Percentiles rank a stretch among this genome's conserved stretches.
Conservation (phyloP, 805 yeast species). For the Lachancea nothofagi region DNA sequence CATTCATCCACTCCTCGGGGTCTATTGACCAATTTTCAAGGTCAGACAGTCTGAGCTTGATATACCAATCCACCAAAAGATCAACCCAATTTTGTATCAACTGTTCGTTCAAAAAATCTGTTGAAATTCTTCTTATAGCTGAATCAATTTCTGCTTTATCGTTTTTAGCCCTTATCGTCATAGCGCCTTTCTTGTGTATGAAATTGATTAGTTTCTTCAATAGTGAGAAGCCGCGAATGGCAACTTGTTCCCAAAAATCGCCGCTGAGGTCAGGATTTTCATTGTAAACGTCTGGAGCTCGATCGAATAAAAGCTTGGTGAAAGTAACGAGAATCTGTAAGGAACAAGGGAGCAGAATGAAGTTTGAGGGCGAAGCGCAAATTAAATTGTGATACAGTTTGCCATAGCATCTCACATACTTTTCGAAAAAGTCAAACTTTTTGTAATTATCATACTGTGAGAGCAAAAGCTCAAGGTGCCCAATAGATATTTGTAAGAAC, state of each 20-base stretch:
- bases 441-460: constrained; percentile 45
- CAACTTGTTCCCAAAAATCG: constrained; percentile 68
- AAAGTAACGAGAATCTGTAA: constrained; percentile 56
- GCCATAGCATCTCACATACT: constrained; percentile 67
- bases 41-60: constrained; percentile 68
- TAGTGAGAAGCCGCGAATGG: constrained; percentile 59
- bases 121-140: constrained; percentile 49
- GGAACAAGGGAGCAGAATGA: constrained; percentile 62
- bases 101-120: constrained; percentile 53
- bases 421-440: constrained; percentile 45
- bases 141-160: constrained; percentile 58
- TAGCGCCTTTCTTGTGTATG: constrained; percentile 60
- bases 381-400: constrained; percentile 64
- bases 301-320: constrained; percentile 53
- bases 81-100: constrained; percentile 57
- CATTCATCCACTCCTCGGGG: constrained; percentile 91
- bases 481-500: constrained; percentile 50
- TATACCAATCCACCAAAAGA: constrained; percentile 64
- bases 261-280: constrained; percentile 46
- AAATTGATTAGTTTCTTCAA: constrained; percentile 60
- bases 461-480: constrained; percentile 56
- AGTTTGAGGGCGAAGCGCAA: constrained; percentile 59
- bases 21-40: constrained; percentile 76
- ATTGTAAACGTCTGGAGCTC: constrained; percentile 60
- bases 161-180: constrained; percentile 54